Evolutionary conservation across 345 rosid genomes (phyloP), one percentile per base, ranked within the genome.

Genomic region (Eucalyptus pauciflora): DNA sequence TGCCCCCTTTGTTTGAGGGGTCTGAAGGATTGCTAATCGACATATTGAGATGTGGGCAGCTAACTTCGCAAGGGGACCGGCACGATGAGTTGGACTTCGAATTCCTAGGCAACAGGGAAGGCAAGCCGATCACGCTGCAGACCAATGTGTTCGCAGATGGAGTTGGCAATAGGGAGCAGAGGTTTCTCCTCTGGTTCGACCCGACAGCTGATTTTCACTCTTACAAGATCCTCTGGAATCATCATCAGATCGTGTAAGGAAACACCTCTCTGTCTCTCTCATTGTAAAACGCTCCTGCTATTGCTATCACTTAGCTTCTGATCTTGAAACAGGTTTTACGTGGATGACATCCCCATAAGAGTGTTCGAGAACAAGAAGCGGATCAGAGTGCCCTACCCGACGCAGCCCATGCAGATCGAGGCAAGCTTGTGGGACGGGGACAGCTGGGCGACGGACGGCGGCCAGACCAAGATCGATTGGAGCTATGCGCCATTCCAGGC

Each of bases 21-120:
- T 56, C 62, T 56, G 12, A 8, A 24, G 87, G 58, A 31, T 86
- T 29, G 58, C 46, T 31, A 3, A 27, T 50, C 37, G 60, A 29
- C 29, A 17, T n/a, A 22, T 49, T 49, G 43, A 13, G 12, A 54
- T 54, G 8, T 69, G 45, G 51, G 60, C 93, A 95, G 97, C 91
- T 94, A 56, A 92, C 89, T 81, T 96, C 98, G 3, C 76, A 90
- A 10, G 93, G 91, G 13, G 48, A 90, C 37, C 79, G 79, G 58
- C 98, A 92, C 8, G 97, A 95, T 69, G 98, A 97, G 90, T 48
- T 94, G 29, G 99, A 96, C 91, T 94, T 96, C 25, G 97, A 97
- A 92, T 97, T 97, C 88, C 87, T 95, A 50, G 99, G 99, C 4
- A 94, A 94, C 54, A 90, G 85, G 88, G 93, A 92, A 93, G 96